A percentile compares a stretch with the other conserved stretches of the same genome.
Conservation (phyloP, 306 rosid species). For the Inga leiocalycina region DNA sequence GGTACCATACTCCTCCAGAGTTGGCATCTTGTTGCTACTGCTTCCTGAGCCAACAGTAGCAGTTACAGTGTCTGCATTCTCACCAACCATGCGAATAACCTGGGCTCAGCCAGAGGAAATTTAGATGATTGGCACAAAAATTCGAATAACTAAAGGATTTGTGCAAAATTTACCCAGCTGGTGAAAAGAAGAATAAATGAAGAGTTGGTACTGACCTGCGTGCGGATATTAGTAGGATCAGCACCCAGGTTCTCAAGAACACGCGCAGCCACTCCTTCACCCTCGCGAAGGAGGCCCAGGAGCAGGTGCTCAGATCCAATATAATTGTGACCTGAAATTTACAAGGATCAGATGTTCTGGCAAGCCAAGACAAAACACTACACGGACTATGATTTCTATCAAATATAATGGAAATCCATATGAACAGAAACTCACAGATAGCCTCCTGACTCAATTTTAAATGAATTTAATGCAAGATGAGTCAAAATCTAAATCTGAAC, state of each 20-base stretch:
- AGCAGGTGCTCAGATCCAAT: slow-evolving; percentile 99
- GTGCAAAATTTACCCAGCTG: neutral
- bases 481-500: neutral
- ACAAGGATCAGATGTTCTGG: slow-evolving; percentile 5
- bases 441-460: slow-evolving; percentile 10
- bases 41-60: slow-evolving; percentile 77
- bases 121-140: neutral
- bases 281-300: slow-evolving; percentile 94
- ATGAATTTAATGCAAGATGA: neutral
- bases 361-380: neutral
- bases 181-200: neutral
- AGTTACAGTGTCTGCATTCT: slow-evolving; percentile 79
- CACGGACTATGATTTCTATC: neutral
- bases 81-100: slow-evolving; percentile 97
- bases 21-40: slow-evolving; percentile 82
- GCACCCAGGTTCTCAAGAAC: slow-evolving; percentile 96
- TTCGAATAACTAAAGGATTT: neutral
- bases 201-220: slow-evolving; percentile 61
- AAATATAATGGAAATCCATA: neutral
- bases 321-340: slow-evolving; percentile 79
- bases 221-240: slow-evolving; percentile 89
- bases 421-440: neutral
- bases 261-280: slow-evolving; percentile 98
- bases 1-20: slow-evolving; percentile 88
- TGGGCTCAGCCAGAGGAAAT: slow-evolving; percentile 30